Evolutionary conservation across 345 rosid species (phyloP), one percentile per base, ranked within the genome.

Genomic region (Alliaria petiolata): DNA sequence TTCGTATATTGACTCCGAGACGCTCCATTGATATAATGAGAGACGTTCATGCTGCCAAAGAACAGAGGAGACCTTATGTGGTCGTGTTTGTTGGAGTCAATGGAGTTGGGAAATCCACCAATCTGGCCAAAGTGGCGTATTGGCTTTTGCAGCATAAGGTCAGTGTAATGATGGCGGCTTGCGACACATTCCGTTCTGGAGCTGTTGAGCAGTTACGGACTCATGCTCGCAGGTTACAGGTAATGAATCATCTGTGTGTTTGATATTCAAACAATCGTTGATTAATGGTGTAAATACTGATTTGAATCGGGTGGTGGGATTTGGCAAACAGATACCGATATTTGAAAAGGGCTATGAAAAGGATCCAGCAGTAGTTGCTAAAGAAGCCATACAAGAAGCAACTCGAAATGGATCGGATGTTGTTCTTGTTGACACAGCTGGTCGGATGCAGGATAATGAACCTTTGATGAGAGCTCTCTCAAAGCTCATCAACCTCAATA

Each of bases 381-480:
- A 95, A 83, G 99, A 95, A 82, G 98, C 99, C 58, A 95, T 95
- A 51, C 91, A 91, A 71, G 96, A 89, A 82, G 98, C 97, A 30
- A 74, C 88, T 31, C 87, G 84, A 49, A 85, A 84, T 75, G 97
- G 93, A 43, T 87, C 96, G 17, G 99, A 95, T 77, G 99, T 91
- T 58, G 96, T 95, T 75, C 97, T 95, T 74, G 99, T 92, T 58
- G 99, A 95, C 78, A 95, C 99, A 12, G 99, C 99, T 65, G 99
- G 99, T 65, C 84, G 99, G 58, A 95, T 92, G 97, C 98, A 92
- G 97, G 98, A 92, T 64, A 95, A 95, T 77, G 99, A 95, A 72
- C 99, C 97, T 11, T 75, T 95, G 74, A 95, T 92, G 98, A 88
- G 99, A 81, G 99, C 99, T 30, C 96, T 95, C 30, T 88, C 99